Evolutionary conservation across 306 rosid species (phyloP), one percentile per base, ranked within the genome.

Genomic region (apple (Malus domestica)): DNA sequence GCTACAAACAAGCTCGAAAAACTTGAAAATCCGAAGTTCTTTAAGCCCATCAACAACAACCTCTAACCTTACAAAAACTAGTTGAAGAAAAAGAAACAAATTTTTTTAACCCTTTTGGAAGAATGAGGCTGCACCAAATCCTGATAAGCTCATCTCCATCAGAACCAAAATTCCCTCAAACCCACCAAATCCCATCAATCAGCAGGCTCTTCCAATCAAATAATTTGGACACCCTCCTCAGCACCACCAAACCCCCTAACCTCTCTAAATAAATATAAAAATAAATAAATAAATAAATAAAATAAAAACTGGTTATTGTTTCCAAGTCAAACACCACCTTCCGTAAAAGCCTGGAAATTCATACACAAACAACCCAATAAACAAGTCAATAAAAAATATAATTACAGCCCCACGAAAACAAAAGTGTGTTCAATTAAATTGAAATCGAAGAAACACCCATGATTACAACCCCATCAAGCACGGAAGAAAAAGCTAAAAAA

Each of bases 271-370:
- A 49, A 49, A 49, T 49, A 49, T 15, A 49, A 49, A 49, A 49
- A 15, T 25, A 25, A 25, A 25, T 25, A 25, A 49, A 15, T 15
- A 15, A 49, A 49, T 15, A 5, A 15, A 32, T 38, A 66, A 73
- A 80, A 42, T 22, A 54, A 67, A 52, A 76, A 76, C 54, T 78
- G 81, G 46, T 79, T 65, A 79, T 45, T 70, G 83, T 79, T 69
- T 68, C 85, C 82, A 90, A 90, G 93, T 86, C 96, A 89, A 89
- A 84, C 49, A 51, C 89, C 89, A 79, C 87, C 89, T 85, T 87
- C 87, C 85, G 90, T 85, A 80, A 83, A 77, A 81, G 93, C 87
- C 93, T 88, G 93, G 72, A 81, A 90, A 89, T 79, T 79, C 82
- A 84, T 72, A 82, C 85, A 73, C 63, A 84, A 14, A 85, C 2